phyloP scores from a whole-genome alignment of 441 rosid species.

The Biscutella laevigata region DNA sequence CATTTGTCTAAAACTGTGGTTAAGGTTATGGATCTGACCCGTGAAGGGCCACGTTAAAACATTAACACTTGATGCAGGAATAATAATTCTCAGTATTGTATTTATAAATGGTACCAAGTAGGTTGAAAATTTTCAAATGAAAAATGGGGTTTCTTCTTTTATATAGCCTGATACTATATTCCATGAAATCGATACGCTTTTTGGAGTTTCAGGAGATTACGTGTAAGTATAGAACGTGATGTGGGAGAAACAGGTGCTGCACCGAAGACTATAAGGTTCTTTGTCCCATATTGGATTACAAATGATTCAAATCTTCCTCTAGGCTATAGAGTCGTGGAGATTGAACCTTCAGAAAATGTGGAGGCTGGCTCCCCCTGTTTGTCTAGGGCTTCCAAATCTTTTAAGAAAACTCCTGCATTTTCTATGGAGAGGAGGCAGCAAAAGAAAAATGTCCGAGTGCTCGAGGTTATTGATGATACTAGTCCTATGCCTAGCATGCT shows the following conservation, averaged over 20 bases:
- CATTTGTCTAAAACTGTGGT: not conserved
- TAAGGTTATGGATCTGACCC: slow-evolving; percentile 11
- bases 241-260: slow-evolving; percentile 83
- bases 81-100: not conserved
- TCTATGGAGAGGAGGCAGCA: slow-evolving; percentile 50
- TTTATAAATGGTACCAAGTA: slow-evolving; percentile 3
- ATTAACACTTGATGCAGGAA: not conserved
- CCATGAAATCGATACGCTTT: not conserved
- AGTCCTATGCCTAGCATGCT: slow-evolving; percentile 93
- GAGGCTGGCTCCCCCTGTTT: slow-evolving; percentile 52
- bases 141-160: not conserved
- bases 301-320: slow-evolving; percentile 76
- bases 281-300: slow-evolving; percentile 94
- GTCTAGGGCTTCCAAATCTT: slow-evolving; percentile 68
- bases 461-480: slow-evolving; percentile 85
- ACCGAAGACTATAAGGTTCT: slow-evolving; percentile 77
- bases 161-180: not conserved
- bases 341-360: slow-evolving; percentile 62
- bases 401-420: slow-evolving; percentile 45
- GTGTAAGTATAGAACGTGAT: slow-evolving; percentile 90
- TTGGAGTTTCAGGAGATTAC: slow-evolving; percentile 66
- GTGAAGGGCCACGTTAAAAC: not conserved
- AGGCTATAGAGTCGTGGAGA: slow-evolving; percentile 81
- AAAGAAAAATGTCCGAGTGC: slow-evolving; percentile 65
- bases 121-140: not conserved